Conservation (phyloP, 257 asterid genomes). For the Solanum arcanum region DNA sequence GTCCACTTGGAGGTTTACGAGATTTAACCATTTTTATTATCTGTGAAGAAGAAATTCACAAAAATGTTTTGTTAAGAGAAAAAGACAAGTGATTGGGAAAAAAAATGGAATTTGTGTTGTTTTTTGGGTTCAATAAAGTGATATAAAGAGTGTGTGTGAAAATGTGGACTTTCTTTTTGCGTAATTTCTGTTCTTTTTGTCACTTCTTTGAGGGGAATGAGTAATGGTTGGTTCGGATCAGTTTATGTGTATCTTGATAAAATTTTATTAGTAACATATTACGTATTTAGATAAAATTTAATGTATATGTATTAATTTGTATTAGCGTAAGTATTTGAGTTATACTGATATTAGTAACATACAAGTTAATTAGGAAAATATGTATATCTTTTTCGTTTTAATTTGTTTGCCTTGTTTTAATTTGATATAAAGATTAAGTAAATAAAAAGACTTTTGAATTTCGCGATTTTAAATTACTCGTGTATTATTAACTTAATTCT, state of each 20-base stretch:
- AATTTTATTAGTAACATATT: no score
- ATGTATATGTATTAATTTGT: no score
- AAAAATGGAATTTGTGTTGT: neutral
- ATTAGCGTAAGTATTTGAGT: neutral
- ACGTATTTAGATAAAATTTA: neutral
- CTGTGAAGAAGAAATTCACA: neutral
- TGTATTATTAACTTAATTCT: no score
- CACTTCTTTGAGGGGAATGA: neutral
- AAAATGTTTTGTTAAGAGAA: neutral
- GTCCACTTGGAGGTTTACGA: constrained; percentile 44
- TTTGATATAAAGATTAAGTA: no score
- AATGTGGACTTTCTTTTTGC: neutral
- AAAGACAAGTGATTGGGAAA: neutral
- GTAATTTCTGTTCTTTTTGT: constrained; percentile 4
- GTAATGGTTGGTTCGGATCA: neutral
- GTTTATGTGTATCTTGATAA: neutral
- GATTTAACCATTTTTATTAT: constrained; percentile 36
- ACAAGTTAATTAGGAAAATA: no score
- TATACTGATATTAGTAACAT: neutral
- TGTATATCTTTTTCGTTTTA: rapidly evolving
- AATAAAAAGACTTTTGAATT: rapidly evolving
- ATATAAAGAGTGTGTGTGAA: constrained; percentile 1
- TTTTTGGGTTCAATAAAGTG: neutral
- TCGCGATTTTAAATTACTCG: rapidly evolving
- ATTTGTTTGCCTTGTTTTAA: no score